Evolutionary conservation across 139 green algal species (phyloP), one percentile per base, ranked within the genome.

Genomic region (Chlamydomonas eustigma): DNA sequence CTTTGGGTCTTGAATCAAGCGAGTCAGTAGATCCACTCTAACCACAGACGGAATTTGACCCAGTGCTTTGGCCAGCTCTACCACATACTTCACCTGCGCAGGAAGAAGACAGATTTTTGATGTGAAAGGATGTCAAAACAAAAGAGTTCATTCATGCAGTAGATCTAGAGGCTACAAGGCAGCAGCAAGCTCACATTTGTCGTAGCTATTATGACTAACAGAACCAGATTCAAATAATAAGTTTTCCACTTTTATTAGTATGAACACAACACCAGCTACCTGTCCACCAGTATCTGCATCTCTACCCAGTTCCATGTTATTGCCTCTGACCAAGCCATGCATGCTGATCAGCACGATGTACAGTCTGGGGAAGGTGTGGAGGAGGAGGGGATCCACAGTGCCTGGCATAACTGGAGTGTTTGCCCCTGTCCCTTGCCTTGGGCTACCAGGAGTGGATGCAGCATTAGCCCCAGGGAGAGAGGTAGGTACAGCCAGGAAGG

Each of bases 1-100:
- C 66, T 80, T 78, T 34, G 86, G 87, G 76, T 92, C 87, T 30
- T 72, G 39, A 67, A 98, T 92, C 4, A 94, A 86, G 30, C 94
- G 85, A 0, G 94, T 98, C 18, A 98, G 85, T 50, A 98, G 88
- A 78, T 98, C 94, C 3, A 98, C 94, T n/a, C 94, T 83, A 69
- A 92, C 88, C 37, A 98, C 93, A 8, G 86, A 85, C 1, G 94
- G 94, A 85, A 97, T 92, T 71, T 87, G 85, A 5, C 86, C 87
- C 71, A 98, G 83, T 0, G 93, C 91, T 50, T 87, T 83, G 0
- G 94, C 93, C 79, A 98, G 84, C 90, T 98, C 94, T 25, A 98
- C 93, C 38, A 98, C 94, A 77, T 98, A 98, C 85, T 95, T 95
- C n/a, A 95, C 84, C 86, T 93, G 82, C 38, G 70, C 37, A 65